Evolutionary conservation across 1,139 yeast species (phyloP).

Genomic region (Kurtzmaniella quercitrusa): DNA sequence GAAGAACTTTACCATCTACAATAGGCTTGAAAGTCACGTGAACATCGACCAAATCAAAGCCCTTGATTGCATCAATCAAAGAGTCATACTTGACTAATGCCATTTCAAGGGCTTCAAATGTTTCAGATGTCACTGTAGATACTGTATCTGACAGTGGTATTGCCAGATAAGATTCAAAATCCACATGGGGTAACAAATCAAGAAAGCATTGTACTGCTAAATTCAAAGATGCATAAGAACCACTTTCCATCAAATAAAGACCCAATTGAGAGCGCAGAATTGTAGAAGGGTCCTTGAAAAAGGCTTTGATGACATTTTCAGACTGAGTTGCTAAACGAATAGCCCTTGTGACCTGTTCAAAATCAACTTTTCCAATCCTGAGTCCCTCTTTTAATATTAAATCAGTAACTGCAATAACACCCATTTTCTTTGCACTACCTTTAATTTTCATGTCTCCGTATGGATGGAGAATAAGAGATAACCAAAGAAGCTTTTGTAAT

Average conservation of each 20-base stretch:
- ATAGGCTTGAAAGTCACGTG: constrained; percentile 45
- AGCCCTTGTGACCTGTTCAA: constrained; percentile 45
- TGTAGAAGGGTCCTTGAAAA: constrained; percentile 18
- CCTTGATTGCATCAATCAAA: constrained; percentile 24
- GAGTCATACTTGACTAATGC: constrained; percentile 25
- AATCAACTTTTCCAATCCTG: constrained; percentile 58
- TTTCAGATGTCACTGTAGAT: constrained; percentile 1
- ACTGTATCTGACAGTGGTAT: constrained; percentile 4
- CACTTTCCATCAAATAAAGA: constrained; percentile 50
- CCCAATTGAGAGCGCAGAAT: constrained; percentile 60
- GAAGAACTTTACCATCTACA: constrained; percentile 67
- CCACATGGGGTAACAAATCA: constrained; percentile 18
- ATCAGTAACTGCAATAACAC: constrained; percentile 22
- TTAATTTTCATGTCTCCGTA: constrained; percentile 38
- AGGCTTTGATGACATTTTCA: constrained; percentile 12
- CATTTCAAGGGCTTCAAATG: neutral
- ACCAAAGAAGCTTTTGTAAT: constrained; percentile 40
- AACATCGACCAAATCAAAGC: constrained; percentile 34
- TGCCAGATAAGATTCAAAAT: constrained; percentile 10
- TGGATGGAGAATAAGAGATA: constrained; percentile 45
- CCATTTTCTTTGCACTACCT: constrained; percentile 34
- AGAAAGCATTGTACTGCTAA: constrained; percentile 27
- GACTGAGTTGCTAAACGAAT: constrained; percentile 16
- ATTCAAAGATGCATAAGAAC: constrained; percentile 48
- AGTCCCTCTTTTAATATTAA: constrained; percentile 65